These are phyloP conservation scores for Arthrobotrys iridis DNA, from an alignment of 2,329 filamentous ascomycete species.

Conservation along the genomic window DNA sequence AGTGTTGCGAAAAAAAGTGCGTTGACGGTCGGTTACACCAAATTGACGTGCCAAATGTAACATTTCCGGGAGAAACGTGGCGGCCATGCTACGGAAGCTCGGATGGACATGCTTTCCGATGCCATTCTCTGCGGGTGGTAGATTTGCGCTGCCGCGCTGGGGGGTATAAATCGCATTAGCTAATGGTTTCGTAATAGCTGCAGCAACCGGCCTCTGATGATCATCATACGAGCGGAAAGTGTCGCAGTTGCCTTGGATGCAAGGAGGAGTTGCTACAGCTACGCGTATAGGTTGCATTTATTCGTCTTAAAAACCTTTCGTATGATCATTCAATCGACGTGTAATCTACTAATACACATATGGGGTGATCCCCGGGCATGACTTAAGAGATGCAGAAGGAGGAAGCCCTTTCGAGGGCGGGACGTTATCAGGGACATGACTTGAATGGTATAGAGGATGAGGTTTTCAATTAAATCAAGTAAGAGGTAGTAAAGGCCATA, in stretches of 20 bases:
- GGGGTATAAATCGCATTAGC: not conserved
- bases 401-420: not conserved
- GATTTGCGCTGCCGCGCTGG: not conserved
- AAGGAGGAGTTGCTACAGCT: too few relatives aligned
- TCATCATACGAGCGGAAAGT: too few relatives aligned
- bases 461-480: conserved; percentile 20
- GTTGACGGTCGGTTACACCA: not conserved
- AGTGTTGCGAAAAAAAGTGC: not conserved
- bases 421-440: conserved; percentile 6
- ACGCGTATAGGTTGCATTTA: not conserved
- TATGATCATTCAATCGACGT: conserved; percentile 1
- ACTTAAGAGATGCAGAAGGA: not conserved
- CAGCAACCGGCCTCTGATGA: too few relatives aligned
- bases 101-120: too few relatives aligned
- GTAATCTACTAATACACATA: conserved; percentile 13
- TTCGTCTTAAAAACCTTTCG: conserved; percentile 7
- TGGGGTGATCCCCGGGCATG: not conserved
- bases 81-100: too few relatives aligned
- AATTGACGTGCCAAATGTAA: too few relatives aligned
- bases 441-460: not conserved
- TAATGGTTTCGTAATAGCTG: not conserved
- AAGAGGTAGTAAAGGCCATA: conserved; percentile 5
- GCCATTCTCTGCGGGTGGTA: too few relatives aligned
- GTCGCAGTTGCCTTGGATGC: too few relatives aligned
- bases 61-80: not conserved